phyloP scores from a whole-genome alignment of 306 rosid genomes.

The Quercus engelmannii region DNA sequence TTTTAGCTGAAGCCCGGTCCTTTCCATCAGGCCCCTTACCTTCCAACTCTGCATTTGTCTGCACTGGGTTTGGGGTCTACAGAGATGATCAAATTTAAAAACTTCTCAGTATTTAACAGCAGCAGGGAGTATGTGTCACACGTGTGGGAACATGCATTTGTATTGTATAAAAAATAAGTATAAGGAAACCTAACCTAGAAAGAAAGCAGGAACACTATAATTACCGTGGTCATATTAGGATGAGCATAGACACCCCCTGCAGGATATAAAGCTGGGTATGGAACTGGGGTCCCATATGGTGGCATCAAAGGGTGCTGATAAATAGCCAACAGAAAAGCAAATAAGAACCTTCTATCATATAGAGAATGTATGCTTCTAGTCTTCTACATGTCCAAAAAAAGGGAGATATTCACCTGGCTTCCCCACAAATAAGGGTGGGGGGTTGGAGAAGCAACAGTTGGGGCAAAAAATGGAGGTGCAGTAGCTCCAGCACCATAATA shows the following conservation, averaged over 20 bases:
- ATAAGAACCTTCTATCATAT: conserved; percentile 7
- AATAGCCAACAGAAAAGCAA: conserved; percentile 4
- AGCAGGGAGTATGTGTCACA: background rate
- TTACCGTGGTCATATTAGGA: conserved; percentile 84
- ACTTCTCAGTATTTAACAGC: background rate
- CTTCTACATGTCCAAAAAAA: conserved; percentile 6
- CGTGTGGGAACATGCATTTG: background rate
- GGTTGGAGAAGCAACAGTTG: conserved; percentile 81
- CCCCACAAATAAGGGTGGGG: conserved; percentile 99
- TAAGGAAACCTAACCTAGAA: background rate
- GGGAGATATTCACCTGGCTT: conserved; percentile 56
- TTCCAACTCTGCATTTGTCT: conserved; percentile 45
- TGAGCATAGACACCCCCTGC: conserved; percentile 91
- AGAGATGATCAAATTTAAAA: conserved; percentile 22
- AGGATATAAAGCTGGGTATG: conserved; percentile 90
- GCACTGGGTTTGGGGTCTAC: conserved; percentile 58
- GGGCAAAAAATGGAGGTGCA: conserved; percentile 85
- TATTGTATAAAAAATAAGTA: background rate
- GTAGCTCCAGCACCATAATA: conserved; percentile 87
- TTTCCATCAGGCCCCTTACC: conserved; percentile 75
- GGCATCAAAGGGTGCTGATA: conserved; percentile 91
- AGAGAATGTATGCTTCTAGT: background rate
- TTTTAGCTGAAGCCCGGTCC: conserved; percentile 62
- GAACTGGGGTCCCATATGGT: conserved; percentile 94
- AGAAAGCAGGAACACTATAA: conserved; percentile 8